These are phyloP conservation scores for Mortierella sp. DNA, from an alignment of 371 early-diverging fungal genomes.

Conservation along the genomic window DNA sequence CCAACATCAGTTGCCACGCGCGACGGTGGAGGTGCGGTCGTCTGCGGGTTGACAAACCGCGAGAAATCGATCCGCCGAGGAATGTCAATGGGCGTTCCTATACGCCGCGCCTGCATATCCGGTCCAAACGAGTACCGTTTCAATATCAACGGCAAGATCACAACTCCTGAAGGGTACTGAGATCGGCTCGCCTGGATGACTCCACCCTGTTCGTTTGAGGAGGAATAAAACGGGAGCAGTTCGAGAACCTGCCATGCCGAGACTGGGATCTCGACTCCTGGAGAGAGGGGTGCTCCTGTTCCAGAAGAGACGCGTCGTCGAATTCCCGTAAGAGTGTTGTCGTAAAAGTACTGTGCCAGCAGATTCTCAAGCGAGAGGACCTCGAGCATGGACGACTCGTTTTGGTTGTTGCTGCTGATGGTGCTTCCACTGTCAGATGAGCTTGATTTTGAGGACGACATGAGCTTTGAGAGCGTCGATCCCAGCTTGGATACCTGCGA, in stretches of 20 bases:
- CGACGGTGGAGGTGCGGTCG: slow-evolving; percentile 6
- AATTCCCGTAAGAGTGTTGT: slow-evolving; percentile 59
- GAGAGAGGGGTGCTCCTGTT: slow-evolving; percentile 51
- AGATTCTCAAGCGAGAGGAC: slow-evolving; percentile 58
- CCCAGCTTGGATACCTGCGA: slow-evolving; percentile 12
- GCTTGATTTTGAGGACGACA: slow-evolving; percentile 21
- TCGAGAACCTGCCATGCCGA: slow-evolving; percentile 74
- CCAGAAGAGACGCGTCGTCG: slow-evolving; percentile 52
- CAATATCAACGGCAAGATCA: slow-evolving; percentile 69
- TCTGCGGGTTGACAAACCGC: slow-evolving; percentile 61
- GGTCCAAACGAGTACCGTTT: slow-evolving; percentile 66
- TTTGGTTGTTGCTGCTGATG: not conserved
- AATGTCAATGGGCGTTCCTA: slow-evolving; percentile 60
- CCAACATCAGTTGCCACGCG: not conserved
- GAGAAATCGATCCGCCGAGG: slow-evolving; percentile 66
- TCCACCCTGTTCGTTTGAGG: slow-evolving; percentile 69
- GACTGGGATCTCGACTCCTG: slow-evolving; percentile 59
- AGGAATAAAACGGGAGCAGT: slow-evolving; percentile 70
- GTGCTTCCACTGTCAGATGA: not conserved
- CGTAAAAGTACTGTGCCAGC: slow-evolving; percentile 58
- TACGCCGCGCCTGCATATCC: slow-evolving; percentile 57
- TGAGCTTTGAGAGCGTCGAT: slow-evolving; percentile 33
- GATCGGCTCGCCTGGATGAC: slow-evolving; percentile 59
- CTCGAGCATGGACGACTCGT: slow-evolving; percentile 12
- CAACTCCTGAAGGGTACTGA: slow-evolving; percentile 64